Evolutionary conservation across 768 basidiomycete genomes (phyloP).

Genomic region (Tricholoma furcatifolium): DNA sequence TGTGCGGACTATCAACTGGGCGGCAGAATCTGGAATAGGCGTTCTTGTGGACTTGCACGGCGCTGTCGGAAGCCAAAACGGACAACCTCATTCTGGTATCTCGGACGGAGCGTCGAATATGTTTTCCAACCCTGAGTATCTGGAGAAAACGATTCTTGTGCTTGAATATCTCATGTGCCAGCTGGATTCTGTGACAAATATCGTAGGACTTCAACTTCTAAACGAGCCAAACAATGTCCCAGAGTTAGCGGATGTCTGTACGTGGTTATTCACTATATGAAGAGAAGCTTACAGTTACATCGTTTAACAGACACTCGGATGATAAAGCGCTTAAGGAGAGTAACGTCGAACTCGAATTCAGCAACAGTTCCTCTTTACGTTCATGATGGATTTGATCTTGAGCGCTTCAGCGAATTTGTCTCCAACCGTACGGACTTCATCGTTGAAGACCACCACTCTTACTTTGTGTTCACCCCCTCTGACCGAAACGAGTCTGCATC

Average conservation of each 20-base stretch:
- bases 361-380: constrained; percentile 59
- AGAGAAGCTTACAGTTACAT: constrained; percentile 6
- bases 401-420: constrained; percentile 48
- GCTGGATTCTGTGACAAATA: constrained; percentile 44
- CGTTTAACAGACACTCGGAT: constrained; percentile 45
- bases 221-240: constrained; percentile 58
- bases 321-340: constrained; percentile 44
- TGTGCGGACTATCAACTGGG: constrained; percentile 58
- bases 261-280: constrained; percentile 21
- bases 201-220: constrained; percentile 60
- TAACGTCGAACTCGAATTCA: constrained; percentile 30
- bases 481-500: constrained; percentile 51
- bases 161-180: constrained; percentile 43
- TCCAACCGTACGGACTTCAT: constrained; percentile 56
- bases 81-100: constrained; percentile 67
- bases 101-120: constrained; percentile 51
- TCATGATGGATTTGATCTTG: constrained; percentile 65
- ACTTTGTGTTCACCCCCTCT: constrained; percentile 61
- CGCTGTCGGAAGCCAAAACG: constrained; percentile 76
- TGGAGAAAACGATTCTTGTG: constrained; percentile 51
- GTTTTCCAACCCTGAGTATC: constrained; percentile 43
- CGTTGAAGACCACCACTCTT: constrained; percentile 73
- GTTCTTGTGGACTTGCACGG: constrained; percentile 72
- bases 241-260: constrained; percentile 44
- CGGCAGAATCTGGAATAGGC: constrained; percentile 59